phyloP scores from a whole-genome alignment of 805 yeast species.

The Metschnikowia cerradonensis region DNA sequence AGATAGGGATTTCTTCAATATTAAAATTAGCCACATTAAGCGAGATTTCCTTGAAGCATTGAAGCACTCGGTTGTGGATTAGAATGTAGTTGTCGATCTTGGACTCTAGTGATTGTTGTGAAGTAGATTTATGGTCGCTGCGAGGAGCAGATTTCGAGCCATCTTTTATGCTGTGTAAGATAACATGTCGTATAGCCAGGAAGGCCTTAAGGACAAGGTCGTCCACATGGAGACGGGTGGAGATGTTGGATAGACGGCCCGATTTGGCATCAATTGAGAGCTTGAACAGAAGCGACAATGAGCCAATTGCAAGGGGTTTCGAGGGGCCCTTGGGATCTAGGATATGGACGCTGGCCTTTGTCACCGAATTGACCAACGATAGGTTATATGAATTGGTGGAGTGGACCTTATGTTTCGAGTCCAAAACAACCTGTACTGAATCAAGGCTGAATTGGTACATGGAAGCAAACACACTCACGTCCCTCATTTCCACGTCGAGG shows the following conservation, averaged over 20 bases:
- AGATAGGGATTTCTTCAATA: constrained; percentile 11
- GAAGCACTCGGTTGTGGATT: constrained; percentile 10
- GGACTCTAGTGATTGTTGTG: background rate
- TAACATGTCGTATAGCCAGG: constrained; percentile 2
- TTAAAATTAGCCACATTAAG: constrained; percentile 8
- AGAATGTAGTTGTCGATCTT: constrained; percentile 1
- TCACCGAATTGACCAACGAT: background rate
- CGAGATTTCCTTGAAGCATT: constrained; percentile 13
- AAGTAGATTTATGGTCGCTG: background rate
- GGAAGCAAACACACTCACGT: background rate
- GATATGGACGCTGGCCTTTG: background rate
- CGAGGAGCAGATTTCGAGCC: background rate
- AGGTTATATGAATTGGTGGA: background rate
- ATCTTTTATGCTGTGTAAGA: background rate
- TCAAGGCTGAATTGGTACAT: background rate
- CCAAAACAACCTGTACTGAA: constrained; percentile 1
- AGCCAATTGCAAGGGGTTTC: constrained; percentile 3
- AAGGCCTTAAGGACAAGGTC: constrained; percentile 9
- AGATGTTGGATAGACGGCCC: constrained; percentile 10
- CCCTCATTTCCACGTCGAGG: constrained; percentile 9
- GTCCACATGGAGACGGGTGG: constrained; percentile 10
- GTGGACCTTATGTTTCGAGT: background rate
- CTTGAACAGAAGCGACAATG: constrained; percentile 7
- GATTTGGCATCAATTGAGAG: constrained; percentile 4
- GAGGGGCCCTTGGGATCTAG: background rate